phyloP scores from a whole-genome alignment of 495 filamentous ascomycete genomes.

The Achaetomiella virescens region DNA sequence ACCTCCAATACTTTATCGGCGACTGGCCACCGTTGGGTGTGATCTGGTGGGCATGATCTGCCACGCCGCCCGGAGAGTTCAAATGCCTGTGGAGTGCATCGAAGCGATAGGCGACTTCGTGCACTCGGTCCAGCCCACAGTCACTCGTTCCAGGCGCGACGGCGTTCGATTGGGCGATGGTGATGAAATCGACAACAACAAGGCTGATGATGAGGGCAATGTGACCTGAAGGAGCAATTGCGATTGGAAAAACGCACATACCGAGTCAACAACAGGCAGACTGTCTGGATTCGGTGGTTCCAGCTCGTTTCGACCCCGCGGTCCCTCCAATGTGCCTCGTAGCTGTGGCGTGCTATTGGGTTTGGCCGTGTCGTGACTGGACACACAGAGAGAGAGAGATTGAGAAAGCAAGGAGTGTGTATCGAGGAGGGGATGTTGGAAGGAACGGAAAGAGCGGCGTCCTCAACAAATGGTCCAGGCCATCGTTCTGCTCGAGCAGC shows the following conservation, averaged over 20 bases:
- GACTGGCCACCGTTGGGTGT: not conserved
- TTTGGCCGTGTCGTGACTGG: no score
- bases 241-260: not conserved
- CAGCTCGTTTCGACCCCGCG: no score
- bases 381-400: no score
- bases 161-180: slow-evolving; percentile 7
- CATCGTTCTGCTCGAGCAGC: no score
- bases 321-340: no score
- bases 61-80: not conserved
- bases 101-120: slow-evolving; percentile 9
- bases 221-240: not conserved
- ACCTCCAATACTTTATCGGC: slow-evolving; percentile 4
- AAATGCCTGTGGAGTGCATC: slow-evolving; percentile 13
- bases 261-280: not conserved
- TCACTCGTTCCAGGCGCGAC: not conserved
- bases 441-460: no score
- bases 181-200: not conserved
- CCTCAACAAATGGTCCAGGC: no score
- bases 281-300: no score
- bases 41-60: slow-evolving; percentile 8
- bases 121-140: slow-evolving; percentile 4
- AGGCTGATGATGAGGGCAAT: slow-evolving; percentile 1
- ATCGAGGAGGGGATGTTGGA: no score
- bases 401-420: no score
- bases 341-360: no score